Conservation (phyloP, 1,139 yeast genomes). For the Schwanniomyces etchellsii region DNA sequence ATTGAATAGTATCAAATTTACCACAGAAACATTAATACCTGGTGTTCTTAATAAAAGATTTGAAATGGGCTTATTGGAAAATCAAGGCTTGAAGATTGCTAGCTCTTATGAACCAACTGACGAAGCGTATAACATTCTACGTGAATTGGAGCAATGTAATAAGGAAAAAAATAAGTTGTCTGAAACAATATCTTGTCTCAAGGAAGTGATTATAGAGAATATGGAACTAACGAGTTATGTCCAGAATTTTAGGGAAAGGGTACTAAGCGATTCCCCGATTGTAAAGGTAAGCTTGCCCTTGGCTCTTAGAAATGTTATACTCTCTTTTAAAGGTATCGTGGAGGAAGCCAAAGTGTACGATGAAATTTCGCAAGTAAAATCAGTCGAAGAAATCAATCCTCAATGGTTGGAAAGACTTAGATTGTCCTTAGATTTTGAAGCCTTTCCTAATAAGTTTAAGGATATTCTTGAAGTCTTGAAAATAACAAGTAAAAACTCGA, state of each 20-base stretch:
- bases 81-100: slow-evolving; percentile 53
- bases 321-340: slow-evolving; percentile 43
- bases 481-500: slow-evolving; percentile 25
- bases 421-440: slow-evolving; percentile 19
- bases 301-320: slow-evolving; percentile 50
- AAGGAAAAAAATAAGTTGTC: slow-evolving; percentile 5
- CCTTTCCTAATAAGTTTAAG: slow-evolving; percentile 30
- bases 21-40: slow-evolving; percentile 74
- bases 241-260: slow-evolving; percentile 42
- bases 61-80: slow-evolving; percentile 77
- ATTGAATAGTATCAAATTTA: slow-evolving; percentile 65
- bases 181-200: slow-evolving; percentile 4
- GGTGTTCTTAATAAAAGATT: slow-evolving; percentile 71
- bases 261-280: slow-evolving; percentile 71
- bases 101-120: slow-evolving; percentile 8
- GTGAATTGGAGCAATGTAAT: slow-evolving; percentile 3
- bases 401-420: slow-evolving; percentile 22
- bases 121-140: slow-evolving; percentile 5
- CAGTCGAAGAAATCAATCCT: slow-evolving; percentile 16
- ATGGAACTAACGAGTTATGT: slow-evolving; percentile 43
- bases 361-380: slow-evolving; percentile 16
- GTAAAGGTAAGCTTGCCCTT: slow-evolving; percentile 66
- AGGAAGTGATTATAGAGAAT: slow-evolving; percentile 19
- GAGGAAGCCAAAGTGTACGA: slow-evolving; percentile 22
- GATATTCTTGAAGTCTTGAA: slow-evolving; percentile 37